Conservation (phyloP, 2,329 filamentous ascomycete genomes). For the Simplicillium sp. region DNA sequence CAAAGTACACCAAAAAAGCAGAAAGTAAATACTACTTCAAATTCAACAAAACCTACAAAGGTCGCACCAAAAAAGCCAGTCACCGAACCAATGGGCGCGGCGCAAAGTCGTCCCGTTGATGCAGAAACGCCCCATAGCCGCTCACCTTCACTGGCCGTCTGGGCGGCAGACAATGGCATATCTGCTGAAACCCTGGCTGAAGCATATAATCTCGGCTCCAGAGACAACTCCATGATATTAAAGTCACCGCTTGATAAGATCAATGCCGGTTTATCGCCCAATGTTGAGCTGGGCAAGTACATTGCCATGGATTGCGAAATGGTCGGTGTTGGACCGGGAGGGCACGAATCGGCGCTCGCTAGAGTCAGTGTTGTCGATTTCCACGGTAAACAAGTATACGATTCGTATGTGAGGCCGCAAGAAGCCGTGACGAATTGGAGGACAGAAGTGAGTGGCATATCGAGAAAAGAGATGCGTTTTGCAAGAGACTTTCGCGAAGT, state of each 20-base stretch:
- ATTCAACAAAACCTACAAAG: conserved; percentile 6
- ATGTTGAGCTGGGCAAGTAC: conserved; percentile 74
- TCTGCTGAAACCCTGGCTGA: conserved; percentile 50
- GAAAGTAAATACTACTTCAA: conserved; percentile 11
- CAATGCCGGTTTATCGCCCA: conserved; percentile 54
- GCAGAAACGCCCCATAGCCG: conserved; percentile 27
- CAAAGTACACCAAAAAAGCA: conserved; percentile 18
- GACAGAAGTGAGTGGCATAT: conserved; percentile 76
- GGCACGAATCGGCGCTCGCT: conserved; percentile 67
- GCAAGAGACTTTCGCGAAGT: conserved; percentile 69
- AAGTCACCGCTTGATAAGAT: conserved; percentile 38
- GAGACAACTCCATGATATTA: conserved; percentile 37
- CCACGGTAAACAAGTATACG: conserved; percentile 85
- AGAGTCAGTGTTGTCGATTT: conserved; percentile 89
- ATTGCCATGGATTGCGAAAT: conserved; percentile 95
- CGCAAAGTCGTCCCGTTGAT: conserved; percentile 37
- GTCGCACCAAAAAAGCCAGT: conserved; percentile 9
- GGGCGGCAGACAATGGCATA: conserved; percentile 52
- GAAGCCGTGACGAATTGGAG: conserved; percentile 83
- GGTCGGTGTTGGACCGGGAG: conserved; percentile 74
- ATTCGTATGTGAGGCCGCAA: conserved; percentile 76
- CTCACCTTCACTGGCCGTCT: conserved; percentile 47
- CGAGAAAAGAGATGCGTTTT: conserved; percentile 58
- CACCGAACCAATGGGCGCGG: conserved; percentile 41
- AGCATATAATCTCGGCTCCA: conserved; percentile 48